A percentile compares a stretch with the other conserved stretches of the same genome.
Conservation (phyloP, 2,329 filamentous ascomycete genomes). For the Lachnum nothofagi region DNA sequence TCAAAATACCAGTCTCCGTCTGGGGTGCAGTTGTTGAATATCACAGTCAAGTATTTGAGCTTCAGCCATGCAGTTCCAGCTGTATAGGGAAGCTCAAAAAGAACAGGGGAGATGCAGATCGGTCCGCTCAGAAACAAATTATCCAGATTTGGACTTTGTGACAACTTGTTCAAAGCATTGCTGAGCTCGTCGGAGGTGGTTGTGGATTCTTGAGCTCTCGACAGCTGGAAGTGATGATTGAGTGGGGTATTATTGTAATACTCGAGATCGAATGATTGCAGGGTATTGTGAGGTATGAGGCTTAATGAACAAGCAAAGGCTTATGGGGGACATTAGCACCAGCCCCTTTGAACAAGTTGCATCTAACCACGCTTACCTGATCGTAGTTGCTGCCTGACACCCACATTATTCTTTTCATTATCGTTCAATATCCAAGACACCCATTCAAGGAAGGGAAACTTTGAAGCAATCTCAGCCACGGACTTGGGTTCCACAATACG, state of each 20-base stretch:
- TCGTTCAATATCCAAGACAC: not conserved
- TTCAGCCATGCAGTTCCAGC: not conserved
- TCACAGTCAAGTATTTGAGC: slow-evolving; percentile 1
- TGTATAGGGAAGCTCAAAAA: not conserved
- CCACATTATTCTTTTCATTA: not conserved
- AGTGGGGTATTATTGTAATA: not conserved
- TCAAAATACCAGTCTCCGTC: slow-evolving; percentile 5
- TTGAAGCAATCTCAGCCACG: not conserved
- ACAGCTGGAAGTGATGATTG: slow-evolving; percentile 4
- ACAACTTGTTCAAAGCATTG: slow-evolving; percentile 4
- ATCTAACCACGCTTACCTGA: not conserved
- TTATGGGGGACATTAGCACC: not conserved
- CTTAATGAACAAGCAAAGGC: not conserved
- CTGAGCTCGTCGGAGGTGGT: slow-evolving; percentile 3
- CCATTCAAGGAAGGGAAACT: not conserved
- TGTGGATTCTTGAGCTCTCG: not conserved
- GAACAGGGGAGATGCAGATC: slow-evolving; percentile 7
- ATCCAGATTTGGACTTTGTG: slow-evolving; percentile 4
- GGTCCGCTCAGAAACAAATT: slow-evolving; percentile 3
- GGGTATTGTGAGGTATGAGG: not conserved
- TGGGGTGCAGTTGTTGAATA: not conserved
- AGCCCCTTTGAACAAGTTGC: not conserved
- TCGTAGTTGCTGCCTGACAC: not conserved
- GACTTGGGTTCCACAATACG: not conserved
- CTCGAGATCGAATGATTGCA: slow-evolving; percentile 2